Base-by-base conservation (phyloP, 164 flowering plant genomes). In the Liquidambar formosana region DNA sequence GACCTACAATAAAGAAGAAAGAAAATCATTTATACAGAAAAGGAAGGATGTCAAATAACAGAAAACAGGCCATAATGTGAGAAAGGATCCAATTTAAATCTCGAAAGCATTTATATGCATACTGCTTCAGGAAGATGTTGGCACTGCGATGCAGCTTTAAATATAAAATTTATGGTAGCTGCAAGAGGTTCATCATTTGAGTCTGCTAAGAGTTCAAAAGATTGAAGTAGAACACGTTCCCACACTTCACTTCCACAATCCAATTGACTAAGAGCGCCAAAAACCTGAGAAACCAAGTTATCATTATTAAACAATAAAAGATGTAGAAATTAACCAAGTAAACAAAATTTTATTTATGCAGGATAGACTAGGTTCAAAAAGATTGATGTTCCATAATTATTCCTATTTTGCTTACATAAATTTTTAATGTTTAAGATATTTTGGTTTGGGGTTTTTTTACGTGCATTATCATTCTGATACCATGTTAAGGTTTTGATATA, bases 81-180 rank as follows among this genome's bases (percentile, higher is more conserved):
- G 18, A 64, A 71, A 33, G 28, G 44, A 48, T 48, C 61, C 22
- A 53, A 53, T 27, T 1, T 11, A 52, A 45, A 57, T 57, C 62
- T 28, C 44, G 43, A 23, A 52, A 23, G 28, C 45, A 18, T n/a
- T 33, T 67, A 53, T 22, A 67, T 57, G 38, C 96, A 59, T 87
- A 96, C 99, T 65, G 98, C 97, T 86, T 89, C 89, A 69, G 94
- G 85, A 75, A 96, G 88, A 78, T 84, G 94, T 75, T 92, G 96
- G 74, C 98, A 92, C 38, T 90, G 90, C 48, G 91, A 78, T 67
- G 97, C 97, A 72, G 97, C 95, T 74, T 90, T 90, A 59, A 92
- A 86, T 53, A 91, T 81, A 71, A 90, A 96, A 79, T 84, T 86
- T 21, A 92, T 76, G 48, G 93, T 83, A 33, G 89, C 97, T 61